Evolutionary conservation across 306 rosid genomes (phyloP), one percentile per base, ranked within the genome.

Genomic region (Glycine tomentella): DNA sequence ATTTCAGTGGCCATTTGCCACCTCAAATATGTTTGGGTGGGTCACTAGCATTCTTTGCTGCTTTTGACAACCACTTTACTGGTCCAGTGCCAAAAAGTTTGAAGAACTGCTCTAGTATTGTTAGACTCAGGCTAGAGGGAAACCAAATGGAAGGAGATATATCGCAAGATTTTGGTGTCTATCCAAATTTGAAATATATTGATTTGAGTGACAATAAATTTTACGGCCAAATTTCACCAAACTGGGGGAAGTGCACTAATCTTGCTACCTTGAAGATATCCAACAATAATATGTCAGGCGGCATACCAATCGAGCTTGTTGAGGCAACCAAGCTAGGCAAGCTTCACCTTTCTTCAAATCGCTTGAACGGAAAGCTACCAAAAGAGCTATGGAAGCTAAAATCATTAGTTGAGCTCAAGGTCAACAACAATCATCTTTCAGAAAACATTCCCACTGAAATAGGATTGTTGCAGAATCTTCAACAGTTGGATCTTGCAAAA

Each of bases 121-220:
- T 2, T 10, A 80, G 83, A 80, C 17, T 87, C 17, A 69, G 64
- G 46, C 56, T 87, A 10, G 63, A 77, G 0, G 52, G 8, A 14
- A 89, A 87, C 46, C 90, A 77, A 13, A 2, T 84, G 0, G 49
- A 40, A 80, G 90, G 87, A 57, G 79, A 89, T 40, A 64, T 89
- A 69, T 8, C 72, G 9, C 17, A 74, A 4, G 84, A 56, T 56
- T 78, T 86, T 44, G 88, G 87, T 14, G 44, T 68, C 1, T 89
- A 84, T 70, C 88, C 84, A 4, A 9, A 80, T 14, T 46, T 86
- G 73, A 0, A 4, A 1, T 70, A 74, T 13, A 44, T 80, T 17
- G 44, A 74, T 78, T 48, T 87, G 36, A 84, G 90, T 8, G 72
- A 59, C 74, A 84, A 84, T 38, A 74, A 67, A 16, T 74, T 84